Base-by-base conservation (phyloP, 148 eudicot species). In the Pharnaceum exiguum region DNA sequence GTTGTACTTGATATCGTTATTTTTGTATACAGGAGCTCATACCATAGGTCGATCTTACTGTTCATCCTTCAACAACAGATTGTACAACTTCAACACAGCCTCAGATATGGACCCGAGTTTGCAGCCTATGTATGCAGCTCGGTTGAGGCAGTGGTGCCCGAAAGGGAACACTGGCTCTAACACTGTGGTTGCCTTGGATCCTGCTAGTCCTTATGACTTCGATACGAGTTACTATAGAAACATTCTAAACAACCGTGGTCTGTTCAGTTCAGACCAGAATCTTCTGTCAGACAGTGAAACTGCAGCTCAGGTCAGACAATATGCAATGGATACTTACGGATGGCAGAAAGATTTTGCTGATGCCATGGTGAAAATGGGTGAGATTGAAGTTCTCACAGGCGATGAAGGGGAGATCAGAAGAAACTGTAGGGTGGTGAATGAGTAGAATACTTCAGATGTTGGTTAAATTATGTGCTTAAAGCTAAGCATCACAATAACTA, bases 331-430 rank as follows among this genome's bases (percentile, higher is more conserved):
- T 19, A 70, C 70, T 2, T 35, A 37, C 19, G 45, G 73, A 8
- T 86, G 97, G 95, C 63, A 56, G 44, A 63, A 26, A 2, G 76
- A 84, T 26, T 87, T 90, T 61, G 85, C 77, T 15, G 65, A 46
- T 43, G 95, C 97, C 17, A 87, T 90, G 95, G 85, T 87, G 23
- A 73, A 64, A 26, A 82, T 90, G 97, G 90, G 97, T 35, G 67
- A 37, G 25, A 71, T 81, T 16, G 82, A 70, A 3, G 93, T 90
- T 31, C 72, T 79, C 12, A 90, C 84, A 1, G 93, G 93, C 1
- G 54, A 33, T 40, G 43, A 66, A 4, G 96, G 97, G 23, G 95
- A 90, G 61, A 73, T 87, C 29, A 60, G 96, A 21, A 31, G 17
- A 19, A 75, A 84, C 12, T 87, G 95, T 65, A 71, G 89, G 65